phyloP scores from a whole-genome alignment of 2,329 filamentous ascomycete species.

The Thelonectria blattea region DNA sequence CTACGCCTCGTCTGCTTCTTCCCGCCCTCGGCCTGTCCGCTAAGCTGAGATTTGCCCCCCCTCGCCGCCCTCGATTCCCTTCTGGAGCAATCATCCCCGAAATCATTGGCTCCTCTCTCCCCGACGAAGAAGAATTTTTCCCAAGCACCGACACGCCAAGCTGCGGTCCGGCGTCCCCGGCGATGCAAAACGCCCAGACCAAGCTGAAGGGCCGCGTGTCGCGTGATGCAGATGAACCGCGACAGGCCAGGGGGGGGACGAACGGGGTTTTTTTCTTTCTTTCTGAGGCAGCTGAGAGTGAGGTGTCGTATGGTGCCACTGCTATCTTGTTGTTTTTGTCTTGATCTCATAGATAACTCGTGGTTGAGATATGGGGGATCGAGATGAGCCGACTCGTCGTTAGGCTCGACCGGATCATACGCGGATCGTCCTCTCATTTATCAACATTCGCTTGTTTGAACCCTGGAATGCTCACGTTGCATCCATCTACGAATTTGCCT shows the following conservation, averaged over 20 bases:
- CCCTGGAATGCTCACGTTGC: too few species aligned
- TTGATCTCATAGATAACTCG: too few species aligned
- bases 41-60: background rate
- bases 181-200: conserved; percentile 10
- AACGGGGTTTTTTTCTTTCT: background rate
- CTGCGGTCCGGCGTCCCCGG: conserved; percentile 7
- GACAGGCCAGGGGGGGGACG: background rate
- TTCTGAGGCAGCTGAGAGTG: background rate
- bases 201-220: background rate
- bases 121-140: background rate
- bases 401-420: too few species aligned
- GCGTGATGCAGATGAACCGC: conserved; percentile 7
- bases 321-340: background rate
- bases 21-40: background rate
- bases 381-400: too few species aligned
- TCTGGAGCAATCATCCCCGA: background rate
- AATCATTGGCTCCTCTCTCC: conserved; percentile 1
- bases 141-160: background rate
- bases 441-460: too few species aligned
- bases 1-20: background rate
- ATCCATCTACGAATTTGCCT: too few species aligned
- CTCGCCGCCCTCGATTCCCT: too few species aligned
- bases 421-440: too few species aligned
- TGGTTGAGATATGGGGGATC: too few species aligned
- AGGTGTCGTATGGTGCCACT: background rate